These are phyloP conservation scores for Russula olivacea DNA, from an alignment of 768 basidiomycete species.

Conservation along the genomic window DNA sequence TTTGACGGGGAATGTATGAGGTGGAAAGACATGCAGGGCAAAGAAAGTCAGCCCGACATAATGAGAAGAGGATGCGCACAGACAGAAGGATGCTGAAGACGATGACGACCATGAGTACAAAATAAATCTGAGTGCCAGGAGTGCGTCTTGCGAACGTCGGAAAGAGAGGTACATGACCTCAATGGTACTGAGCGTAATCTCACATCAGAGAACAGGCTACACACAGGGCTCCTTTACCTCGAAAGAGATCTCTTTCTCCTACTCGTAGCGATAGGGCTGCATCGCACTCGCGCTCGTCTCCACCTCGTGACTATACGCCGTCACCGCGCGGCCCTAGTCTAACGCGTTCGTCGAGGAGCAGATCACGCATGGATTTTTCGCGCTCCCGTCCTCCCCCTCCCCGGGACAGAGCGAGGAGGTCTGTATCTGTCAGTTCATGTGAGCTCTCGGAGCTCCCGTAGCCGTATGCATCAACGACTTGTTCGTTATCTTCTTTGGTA, in stretches of 20 bases:
- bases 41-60: no score
- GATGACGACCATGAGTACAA: no score
- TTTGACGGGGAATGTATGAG: no score
- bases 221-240: slow-evolving; percentile 30
- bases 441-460: slow-evolving; percentile 25
- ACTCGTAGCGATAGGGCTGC: slow-evolving; percentile 15
- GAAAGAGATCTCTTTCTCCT: slow-evolving; percentile 27
- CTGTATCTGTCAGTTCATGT: slow-evolving; percentile 23
- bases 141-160: no score
- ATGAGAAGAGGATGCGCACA: no score
- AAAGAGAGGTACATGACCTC: no score
- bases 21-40: no score
- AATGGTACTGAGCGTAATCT: no score
- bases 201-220: no score
- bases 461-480: not conserved
- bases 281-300: slow-evolving; percentile 11
- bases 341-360: slow-evolving; percentile 12
- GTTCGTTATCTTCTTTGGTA: not conserved
- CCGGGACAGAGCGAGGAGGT: slow-evolving; percentile 11
- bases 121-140: no score
- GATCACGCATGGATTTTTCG: slow-evolving; percentile 10
- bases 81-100: no score
- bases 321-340: slow-evolving; percentile 12
- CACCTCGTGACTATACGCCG: slow-evolving; percentile 16
- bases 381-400: slow-evolving; percentile 24